These are phyloP conservation scores for Leccinum boreale DNA, from an alignment of 768 basidiomycete species.

Conservation along the genomic window DNA sequence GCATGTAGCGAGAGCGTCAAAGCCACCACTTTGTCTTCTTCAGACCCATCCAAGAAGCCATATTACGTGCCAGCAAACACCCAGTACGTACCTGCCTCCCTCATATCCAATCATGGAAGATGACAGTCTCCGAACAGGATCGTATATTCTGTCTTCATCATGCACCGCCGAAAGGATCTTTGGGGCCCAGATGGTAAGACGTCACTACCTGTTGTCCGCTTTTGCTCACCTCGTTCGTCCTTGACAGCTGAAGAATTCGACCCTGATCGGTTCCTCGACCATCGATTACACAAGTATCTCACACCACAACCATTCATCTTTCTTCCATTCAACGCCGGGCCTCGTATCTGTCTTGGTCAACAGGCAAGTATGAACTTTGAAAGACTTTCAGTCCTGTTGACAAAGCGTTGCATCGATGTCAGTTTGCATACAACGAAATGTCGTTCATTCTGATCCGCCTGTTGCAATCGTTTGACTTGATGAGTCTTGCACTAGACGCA, in stretches of 20 bases:
- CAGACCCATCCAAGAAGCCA: conserved; percentile 16
- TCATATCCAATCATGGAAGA: background rate
- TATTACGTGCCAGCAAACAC: conserved; percentile 40
- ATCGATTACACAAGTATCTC: conserved; percentile 58
- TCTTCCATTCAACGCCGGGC: conserved; percentile 58
- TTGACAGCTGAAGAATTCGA: conserved; percentile 60
- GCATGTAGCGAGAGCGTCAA: conserved; percentile 42
- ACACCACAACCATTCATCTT: conserved; percentile 67
- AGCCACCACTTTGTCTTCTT: conserved; percentile 44
- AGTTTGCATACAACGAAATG: conserved; percentile 59
- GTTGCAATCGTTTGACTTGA: conserved; percentile 53
- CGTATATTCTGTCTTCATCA: conserved; percentile 55
- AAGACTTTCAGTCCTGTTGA: background rate
- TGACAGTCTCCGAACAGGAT: conserved; percentile 27
- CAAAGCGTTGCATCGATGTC: background rate
- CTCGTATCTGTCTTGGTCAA: conserved; percentile 60
- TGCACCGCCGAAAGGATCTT: conserved; percentile 63
- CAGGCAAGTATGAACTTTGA: conserved; percentile 34
- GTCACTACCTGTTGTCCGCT: background rate
- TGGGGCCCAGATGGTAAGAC: conserved; percentile 70
- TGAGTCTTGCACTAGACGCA: conserved; percentile 46
- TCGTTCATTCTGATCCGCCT: conserved; percentile 63
- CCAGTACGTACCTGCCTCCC: conserved; percentile 19
- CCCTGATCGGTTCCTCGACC: conserved; percentile 68
- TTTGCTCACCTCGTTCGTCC: background rate